Evolutionary conservation across 352 stramenopile genomes (phyloP).

Genomic region (Pythium monospermum): DNA sequence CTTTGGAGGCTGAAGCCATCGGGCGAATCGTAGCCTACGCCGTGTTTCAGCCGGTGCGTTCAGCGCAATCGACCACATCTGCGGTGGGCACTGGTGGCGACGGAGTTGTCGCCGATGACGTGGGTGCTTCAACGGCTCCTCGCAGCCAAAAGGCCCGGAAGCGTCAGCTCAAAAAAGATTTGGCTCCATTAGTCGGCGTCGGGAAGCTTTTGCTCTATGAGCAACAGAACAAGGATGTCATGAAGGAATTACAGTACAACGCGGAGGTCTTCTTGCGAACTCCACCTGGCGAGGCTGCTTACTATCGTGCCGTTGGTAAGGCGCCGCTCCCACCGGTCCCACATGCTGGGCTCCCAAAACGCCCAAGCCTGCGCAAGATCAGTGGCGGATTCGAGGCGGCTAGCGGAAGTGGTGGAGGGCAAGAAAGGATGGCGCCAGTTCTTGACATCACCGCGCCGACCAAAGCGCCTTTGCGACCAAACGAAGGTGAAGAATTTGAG

Average conservation of each 20-base stretch:
- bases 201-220: conserved; percentile 86
- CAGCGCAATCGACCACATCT: conserved; percentile 2
- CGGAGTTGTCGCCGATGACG: conserved; percentile 4
- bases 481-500: too few relatives aligned
- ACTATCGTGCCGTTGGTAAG: conserved; percentile 64
- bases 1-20: conserved; percentile 77
- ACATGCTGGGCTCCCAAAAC: conserved; percentile 31
- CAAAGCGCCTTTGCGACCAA: too few relatives aligned
- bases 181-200: conserved; percentile 56
- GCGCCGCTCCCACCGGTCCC: conserved; percentile 46
- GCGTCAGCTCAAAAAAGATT: conserved; percentile 61
- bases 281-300: conserved; percentile 59
- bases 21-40: conserved; percentile 75
- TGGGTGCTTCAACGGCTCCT: conserved; percentile 2
- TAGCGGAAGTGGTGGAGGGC: background rate
- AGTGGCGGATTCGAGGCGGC: conserved; percentile 1
- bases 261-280: conserved; percentile 78
- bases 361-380: conserved; percentile 12
- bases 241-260: conserved; percentile 88
- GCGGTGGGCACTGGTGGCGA: conserved; percentile 10
- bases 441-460: background rate
- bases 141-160: conserved; percentile 69
- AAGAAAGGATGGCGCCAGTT: background rate
- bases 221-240: conserved; percentile 88
- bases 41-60: conserved; percentile 52